Base-by-base conservation (phyloP, 1,284 basidiomycete species). In the Trichosporon asahii region DNA sequence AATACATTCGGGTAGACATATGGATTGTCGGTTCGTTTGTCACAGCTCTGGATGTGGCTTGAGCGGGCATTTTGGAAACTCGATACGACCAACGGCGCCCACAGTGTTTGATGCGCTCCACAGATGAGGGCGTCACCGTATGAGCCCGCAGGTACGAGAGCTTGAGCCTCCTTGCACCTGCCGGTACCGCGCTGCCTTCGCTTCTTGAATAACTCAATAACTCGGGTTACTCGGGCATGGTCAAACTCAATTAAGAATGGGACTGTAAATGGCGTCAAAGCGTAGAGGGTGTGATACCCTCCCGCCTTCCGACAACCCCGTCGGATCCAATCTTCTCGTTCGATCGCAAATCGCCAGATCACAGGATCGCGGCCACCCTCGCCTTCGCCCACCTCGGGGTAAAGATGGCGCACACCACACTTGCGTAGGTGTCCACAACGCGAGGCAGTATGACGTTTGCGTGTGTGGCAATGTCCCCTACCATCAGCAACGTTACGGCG, bases 211-310 rank as follows among this genome's bases (percentile, higher is more conserved):
- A 6, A n/a, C 29, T 18, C 27, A 57, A 31, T 29, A 15, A 31
- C 55, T 60, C 55, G 55, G 55, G 29, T 53, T 60, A 60, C 55
- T 60, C 55, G 55, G 55, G 55, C 55, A 60, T 60, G 55, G 55
- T 8, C 25, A 31, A 60, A 60, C 55, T 31, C 55, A 29, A 60
- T 60, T 60, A 60, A 60, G 55, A 31, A 31, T 60, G 55, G 9
- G 31, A 60, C 14, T 60, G 27, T 29, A 31, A 60, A 53, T 5
- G 21, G 21, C 49, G 49, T 11, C 49, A 25, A 53, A 53, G 21
- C 49, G 21, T 11, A 7, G 25, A 8, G 18, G 40, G 18, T 44
- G 1, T 5, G 11, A 18, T 4, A n/a, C 2, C 21, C 21, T 21
- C 18, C 55, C 55, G 15, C 25, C 18, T 18, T 31, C 21, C 27